These are phyloP conservation scores for Magnaporthiopsis rhizophila DNA, from an alignment of 2,329 filamentous ascomycete genomes.

Conservation along the genomic window DNA sequence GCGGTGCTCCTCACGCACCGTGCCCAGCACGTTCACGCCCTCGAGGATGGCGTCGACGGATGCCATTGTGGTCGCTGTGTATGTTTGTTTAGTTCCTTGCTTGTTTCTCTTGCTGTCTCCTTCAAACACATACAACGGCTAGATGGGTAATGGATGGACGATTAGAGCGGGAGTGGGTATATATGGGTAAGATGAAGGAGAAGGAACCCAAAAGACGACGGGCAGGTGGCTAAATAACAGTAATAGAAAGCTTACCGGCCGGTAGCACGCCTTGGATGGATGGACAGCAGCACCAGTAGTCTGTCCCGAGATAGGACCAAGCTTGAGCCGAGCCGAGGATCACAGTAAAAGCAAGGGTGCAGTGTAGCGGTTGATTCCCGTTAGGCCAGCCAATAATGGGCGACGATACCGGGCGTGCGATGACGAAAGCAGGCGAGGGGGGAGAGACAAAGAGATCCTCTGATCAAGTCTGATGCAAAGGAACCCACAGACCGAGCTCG, in stretches of 20 bases:
- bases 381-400: too few species aligned
- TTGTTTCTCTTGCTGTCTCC: too few species aligned
- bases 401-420: not conserved
- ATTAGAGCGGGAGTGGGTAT: not conserved
- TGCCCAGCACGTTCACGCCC: constrained; percentile 79
- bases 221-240: not conserved
- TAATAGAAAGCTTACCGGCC: not conserved
- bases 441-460: not conserved
- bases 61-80: constrained; percentile 46
- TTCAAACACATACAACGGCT: too few species aligned
- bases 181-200: too few species aligned
- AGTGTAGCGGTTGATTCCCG: not conserved
- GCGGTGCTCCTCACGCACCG: constrained; percentile 67
- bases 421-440: not conserved
- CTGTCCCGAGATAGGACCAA: not conserved
- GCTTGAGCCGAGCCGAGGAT: constrained; percentile 1
- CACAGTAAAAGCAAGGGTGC: not conserved
- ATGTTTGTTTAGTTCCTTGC: too few species aligned
- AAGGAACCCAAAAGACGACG: not conserved
- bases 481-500: constrained; percentile 6
- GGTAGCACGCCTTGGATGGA: not conserved
- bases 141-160: not conserved
- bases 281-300: not conserved
- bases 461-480: not conserved
- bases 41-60: constrained; percentile 70